phyloP scores from a whole-genome alignment of 2,329 filamentous ascomycete species.

The Paramyrothecium roridum region DNA sequence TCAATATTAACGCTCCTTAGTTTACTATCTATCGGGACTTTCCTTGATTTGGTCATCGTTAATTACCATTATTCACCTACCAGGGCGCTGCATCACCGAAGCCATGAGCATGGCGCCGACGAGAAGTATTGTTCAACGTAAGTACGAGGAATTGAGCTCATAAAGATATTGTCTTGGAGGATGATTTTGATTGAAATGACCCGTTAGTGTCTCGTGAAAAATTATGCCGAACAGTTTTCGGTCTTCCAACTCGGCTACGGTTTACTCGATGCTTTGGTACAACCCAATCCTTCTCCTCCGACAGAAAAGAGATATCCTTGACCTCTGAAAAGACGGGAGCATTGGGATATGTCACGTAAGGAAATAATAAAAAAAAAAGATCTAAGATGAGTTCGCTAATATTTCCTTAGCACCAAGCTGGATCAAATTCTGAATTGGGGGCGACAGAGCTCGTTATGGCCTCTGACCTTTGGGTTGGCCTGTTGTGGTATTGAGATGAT shows the following conservation, averaged over 20 bases:
- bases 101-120: too few relatives aligned
- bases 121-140: too few relatives aligned
- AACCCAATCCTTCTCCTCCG: neutral
- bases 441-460: conserved; percentile 58
- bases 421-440: conserved; percentile 57
- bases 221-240: too few relatives aligned
- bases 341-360: conserved; percentile 1
- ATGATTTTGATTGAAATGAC: too few relatives aligned
- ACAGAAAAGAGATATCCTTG: neutral
- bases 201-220: too few relatives aligned
- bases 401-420: conserved; percentile 40
- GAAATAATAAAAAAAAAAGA: neutral
- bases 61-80: too few relatives aligned
- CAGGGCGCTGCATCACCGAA: too few relatives aligned
- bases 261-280: neutral
- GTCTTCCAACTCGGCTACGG: neutral
- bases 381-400: neutral
- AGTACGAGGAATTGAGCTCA: too few relatives aligned
- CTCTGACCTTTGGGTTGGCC: conserved; percentile 58
- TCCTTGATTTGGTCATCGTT: too few relatives aligned
- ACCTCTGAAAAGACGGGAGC: neutral
- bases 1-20: too few relatives aligned
- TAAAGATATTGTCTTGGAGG: too few relatives aligned
- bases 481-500: conserved; percentile 65
- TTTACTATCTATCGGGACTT: too few relatives aligned